These are phyloP conservation scores for Trichophyton verrucosum DNA, from an alignment of 2,329 filamentous ascomycete species.

Conservation along the genomic window DNA sequence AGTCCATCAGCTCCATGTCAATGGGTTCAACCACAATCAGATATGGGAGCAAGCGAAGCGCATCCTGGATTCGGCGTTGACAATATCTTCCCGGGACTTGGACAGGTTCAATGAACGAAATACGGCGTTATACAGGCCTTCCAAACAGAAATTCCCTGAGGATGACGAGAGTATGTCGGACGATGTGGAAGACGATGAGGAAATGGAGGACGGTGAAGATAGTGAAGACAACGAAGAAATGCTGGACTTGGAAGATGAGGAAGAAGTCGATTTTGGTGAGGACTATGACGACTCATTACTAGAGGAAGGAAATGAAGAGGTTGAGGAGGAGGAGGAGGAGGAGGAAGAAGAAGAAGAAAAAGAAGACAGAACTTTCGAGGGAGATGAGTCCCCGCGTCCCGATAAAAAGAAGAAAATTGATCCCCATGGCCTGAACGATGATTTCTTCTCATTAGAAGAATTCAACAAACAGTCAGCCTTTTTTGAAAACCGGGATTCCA, in stretches of 20 bases:
- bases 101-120: neutral
- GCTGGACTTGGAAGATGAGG: slow-evolving; percentile 15
- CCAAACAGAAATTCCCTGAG: neutral
- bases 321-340: neutral
- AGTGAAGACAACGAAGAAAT: slow-evolving; percentile 13
- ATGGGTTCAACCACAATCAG: slow-evolving; percentile 78
- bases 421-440: slow-evolving; percentile 79
- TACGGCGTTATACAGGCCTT: neutral
- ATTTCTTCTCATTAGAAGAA: slow-evolving; percentile 93
- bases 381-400: neutral
- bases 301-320: neutral
- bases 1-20: slow-evolving; percentile 67
- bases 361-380: neutral
- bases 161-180: neutral
- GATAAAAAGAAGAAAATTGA: slow-evolving; percentile 35
- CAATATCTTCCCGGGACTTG: slow-evolving; percentile 41
- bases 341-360: neutral
- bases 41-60: slow-evolving; percentile 88
- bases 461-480: slow-evolving; percentile 92
- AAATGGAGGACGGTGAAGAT: neutral
- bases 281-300: slow-evolving; percentile 9
- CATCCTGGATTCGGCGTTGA: slow-evolving; percentile 56
- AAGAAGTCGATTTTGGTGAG: slow-evolving; percentile 13
- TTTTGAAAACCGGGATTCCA: slow-evolving; percentile 72
- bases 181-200: slow-evolving; percentile 4